Base-by-base conservation (phyloP, 1,139 yeast species). In the Wickerhamomyces sp. region DNA sequence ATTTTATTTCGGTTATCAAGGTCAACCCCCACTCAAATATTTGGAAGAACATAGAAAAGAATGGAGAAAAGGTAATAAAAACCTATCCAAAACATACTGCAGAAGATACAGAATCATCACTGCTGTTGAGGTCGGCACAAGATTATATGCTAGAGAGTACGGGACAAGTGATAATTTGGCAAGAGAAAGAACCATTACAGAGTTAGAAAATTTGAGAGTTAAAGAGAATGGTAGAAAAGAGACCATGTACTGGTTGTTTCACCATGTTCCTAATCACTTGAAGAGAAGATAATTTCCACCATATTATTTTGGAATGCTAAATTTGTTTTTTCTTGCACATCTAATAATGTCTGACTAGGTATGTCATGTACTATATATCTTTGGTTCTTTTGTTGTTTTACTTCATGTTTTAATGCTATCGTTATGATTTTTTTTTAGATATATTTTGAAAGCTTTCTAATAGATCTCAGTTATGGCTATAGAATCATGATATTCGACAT, bases 171-270 rank as follows among this genome's bases (percentile, higher is more conserved):
- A 45, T 18, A 26, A 16, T n/a, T 24, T 37, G n/a, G 55, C 55
- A 3, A 40, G 44, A 13, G 53, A 49, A 12, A 39, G 42, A 24
- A 39, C 44, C 26, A 30, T 49, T 16, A 33, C 28, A 12, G 54
- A 51, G 25, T 22, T 51, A 14, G 55, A 51, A 29, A 24, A 23
- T n/a, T 16, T 36, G 22, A 43, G 55, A 35, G 26, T 27, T 1
- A 47, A 46, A 30, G 44, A 37, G 2, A 39, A 40, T 31, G 53
- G 54, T 11, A 49, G 46, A 26, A 49, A 47, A 29, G 53, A 49
- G 28, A 47, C 55, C 2, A 64, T 54, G 78, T 76, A 31, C 61
- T 78, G 23, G 65, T 65, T 51, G 19, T 49, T 49, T 36, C 54
- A 51, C 28, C 47, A 51, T 32, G 29, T 51, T 22, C 45, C 49